Percentiles rank a stretch among this genome's conserved stretches.
Evolutionary conservation across 2,329 filamentous ascomycete species (phyloP).

Genomic region (Fusarium sp.): DNA sequence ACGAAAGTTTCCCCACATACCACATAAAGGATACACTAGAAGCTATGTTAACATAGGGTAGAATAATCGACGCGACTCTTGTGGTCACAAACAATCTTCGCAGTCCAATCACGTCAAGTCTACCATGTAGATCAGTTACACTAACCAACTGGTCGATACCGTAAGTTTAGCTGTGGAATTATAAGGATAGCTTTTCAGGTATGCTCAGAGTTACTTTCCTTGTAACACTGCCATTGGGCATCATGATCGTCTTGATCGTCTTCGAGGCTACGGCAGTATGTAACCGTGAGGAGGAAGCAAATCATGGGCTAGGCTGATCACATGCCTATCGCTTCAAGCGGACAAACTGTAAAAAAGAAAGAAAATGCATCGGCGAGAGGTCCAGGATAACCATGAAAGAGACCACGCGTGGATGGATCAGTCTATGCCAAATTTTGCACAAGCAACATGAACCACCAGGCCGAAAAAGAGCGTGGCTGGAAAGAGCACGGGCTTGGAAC

Average conservation of each 20-base stretch:
- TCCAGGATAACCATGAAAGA: conserved; percentile 14
- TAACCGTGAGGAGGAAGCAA: neutral
- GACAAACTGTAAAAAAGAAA: conserved; percentile 2
- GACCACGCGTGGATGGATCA: conserved; percentile 29
- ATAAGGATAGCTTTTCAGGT: neutral
- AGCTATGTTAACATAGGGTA: neutral
- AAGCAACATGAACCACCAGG: conserved; percentile 7
- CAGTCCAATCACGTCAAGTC: neutral
- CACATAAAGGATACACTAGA: too few relatives aligned
- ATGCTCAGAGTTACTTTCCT: neutral
- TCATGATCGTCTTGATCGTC: conserved; percentile 11
- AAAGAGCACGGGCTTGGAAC: conserved; percentile 15
- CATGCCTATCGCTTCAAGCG: conserved; percentile 29
- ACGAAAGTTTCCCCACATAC: too few relatives aligned
- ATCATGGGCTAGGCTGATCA: conserved; percentile 10
- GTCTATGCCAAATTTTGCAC: conserved; percentile 1
- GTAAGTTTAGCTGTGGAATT: neutral
- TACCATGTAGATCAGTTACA: too few relatives aligned
- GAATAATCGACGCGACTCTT: neutral
- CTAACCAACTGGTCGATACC: too few relatives aligned
- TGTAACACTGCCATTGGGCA: conserved; percentile 8
- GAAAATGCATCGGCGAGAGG: neutral
- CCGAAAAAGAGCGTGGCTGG: conserved; percentile 25
- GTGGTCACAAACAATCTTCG: neutral
- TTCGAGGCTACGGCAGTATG: neutral